These are phyloP conservation scores for Dendryphion nanum DNA, from an alignment of 2,329 filamentous ascomycete genomes.

Conservation along the genomic window DNA sequence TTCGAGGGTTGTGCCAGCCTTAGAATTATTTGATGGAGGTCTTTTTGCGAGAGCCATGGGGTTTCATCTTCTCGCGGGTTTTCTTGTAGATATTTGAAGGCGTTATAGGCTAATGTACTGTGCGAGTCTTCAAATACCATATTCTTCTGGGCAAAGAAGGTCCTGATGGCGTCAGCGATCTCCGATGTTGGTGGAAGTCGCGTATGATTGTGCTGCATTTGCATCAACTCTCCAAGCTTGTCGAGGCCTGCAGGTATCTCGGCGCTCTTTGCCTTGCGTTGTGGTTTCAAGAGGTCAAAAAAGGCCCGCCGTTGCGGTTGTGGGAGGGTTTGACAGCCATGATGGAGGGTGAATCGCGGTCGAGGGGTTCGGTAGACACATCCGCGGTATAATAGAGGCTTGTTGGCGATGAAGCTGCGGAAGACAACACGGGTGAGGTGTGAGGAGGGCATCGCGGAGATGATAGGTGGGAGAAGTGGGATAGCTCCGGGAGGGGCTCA, in stretches of 20 bases:
- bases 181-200: conserved; percentile 64
- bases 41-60: conserved; percentile 40
- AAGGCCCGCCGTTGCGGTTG: conserved; percentile 55
- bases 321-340: conserved; percentile 18
- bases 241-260: conserved; percentile 70
- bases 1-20: conserved; percentile 36
- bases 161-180: conserved; percentile 46
- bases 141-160: conserved; percentile 26
- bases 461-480: conserved; percentile 1
- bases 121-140: conserved; percentile 28
- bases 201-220: conserved; percentile 60
- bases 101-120: conserved; percentile 57
- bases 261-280: conserved; percentile 58
- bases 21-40: conserved; percentile 40
- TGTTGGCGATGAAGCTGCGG: conserved; percentile 55
- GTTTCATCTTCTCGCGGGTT: conserved; percentile 19
- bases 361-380: conserved; percentile 39
- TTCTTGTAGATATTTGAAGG: conserved; percentile 60
- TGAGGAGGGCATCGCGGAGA: conserved; percentile 54
- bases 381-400: conserved; percentile 47
- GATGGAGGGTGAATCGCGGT: conserved; percentile 14
- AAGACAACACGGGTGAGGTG: conserved; percentile 61
- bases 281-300: conserved; percentile 63
- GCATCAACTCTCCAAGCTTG: conserved; percentile 66
- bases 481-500: conserved; percentile 2